Conservation (phyloP, 2,329 filamentous ascomycete species). For the Penicillium sp. region DNA sequence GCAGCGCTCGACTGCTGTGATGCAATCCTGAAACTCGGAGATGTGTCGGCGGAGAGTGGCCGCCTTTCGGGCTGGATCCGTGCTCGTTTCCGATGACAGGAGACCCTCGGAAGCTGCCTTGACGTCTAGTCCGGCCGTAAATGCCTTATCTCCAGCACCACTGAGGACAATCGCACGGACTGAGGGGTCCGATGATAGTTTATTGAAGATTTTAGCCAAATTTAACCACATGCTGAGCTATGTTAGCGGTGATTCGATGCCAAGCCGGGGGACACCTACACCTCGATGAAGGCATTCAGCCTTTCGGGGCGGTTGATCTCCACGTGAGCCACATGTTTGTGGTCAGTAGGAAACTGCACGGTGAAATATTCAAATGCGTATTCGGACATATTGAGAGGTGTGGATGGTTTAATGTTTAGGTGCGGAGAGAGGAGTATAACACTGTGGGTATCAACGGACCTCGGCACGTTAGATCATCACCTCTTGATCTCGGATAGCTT, state of each 20-base stretch:
- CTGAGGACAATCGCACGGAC: constrained; percentile 78
- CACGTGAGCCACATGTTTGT: constrained; percentile 78
- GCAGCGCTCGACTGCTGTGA: constrained; percentile 77
- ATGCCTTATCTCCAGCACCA: constrained; percentile 78
- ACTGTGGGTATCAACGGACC: background rate
- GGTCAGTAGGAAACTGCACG: constrained; percentile 62
- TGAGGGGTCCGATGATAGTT: constrained; percentile 69
- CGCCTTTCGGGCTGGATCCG: constrained; percentile 67
- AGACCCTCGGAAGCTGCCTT: constrained; percentile 63
- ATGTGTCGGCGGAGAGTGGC: constrained; percentile 67
- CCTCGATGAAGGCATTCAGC: constrained; percentile 81
- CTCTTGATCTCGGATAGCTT: background rate
- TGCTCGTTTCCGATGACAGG: constrained; percentile 40
- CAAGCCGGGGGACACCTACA: constrained; percentile 42
- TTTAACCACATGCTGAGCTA: constrained; percentile 75
- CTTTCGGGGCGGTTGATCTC: constrained; percentile 87
- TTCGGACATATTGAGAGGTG: constrained; percentile 21
- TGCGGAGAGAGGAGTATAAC: background rate
- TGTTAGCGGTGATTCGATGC: constrained; percentile 2
- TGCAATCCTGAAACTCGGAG: constrained; percentile 75
- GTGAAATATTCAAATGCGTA: constrained; percentile 62
- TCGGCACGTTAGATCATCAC: constrained; percentile 3
- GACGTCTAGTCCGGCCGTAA: constrained; percentile 84
- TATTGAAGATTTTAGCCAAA: constrained; percentile 69
- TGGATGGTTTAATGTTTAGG: background rate